Percentiles rank a stretch among this genome's conserved stretches.
Conservation (phyloP, 306 rosid species). For the Pterocarpus macrocarpus region DNA sequence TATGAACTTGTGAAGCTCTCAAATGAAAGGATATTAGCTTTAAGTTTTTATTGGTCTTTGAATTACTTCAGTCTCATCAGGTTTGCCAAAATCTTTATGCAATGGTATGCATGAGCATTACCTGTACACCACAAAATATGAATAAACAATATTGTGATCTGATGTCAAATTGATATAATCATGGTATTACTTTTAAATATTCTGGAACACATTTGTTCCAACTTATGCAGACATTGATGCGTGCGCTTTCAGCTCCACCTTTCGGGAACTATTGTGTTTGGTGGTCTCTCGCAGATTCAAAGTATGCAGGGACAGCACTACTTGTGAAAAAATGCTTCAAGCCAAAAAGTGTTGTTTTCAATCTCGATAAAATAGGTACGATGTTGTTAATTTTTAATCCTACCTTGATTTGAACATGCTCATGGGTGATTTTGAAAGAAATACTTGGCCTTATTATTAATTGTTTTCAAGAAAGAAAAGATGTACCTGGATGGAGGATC, state of each 20-base stretch:
- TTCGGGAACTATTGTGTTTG: slow-evolving; percentile 81
- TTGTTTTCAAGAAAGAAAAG: slow-evolving; percentile 3
- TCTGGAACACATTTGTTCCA: slow-evolving; percentile 31
- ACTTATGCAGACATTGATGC: slow-evolving; percentile 78
- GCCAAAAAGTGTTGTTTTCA: slow-evolving; percentile 78
- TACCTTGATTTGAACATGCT: slow-evolving; percentile 9
- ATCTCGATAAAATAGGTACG: slow-evolving; percentile 88
- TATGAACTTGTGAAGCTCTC: slow-evolving; percentile 7
- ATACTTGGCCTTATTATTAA: background rate
- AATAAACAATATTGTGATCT: background rate
- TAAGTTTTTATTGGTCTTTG: slow-evolving; percentile 16
- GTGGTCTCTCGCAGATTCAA: slow-evolving; percentile 99
- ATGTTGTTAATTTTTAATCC: background rate
- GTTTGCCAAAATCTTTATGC: slow-evolving; percentile 2
- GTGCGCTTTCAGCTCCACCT: slow-evolving; percentile 85
- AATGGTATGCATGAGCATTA: slow-evolving; percentile 12
- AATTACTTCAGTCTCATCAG: background rate
- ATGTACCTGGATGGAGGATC: background rate
- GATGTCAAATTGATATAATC: background rate
- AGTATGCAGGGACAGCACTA: slow-evolving; percentile 96
- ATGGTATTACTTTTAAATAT: slow-evolving; percentile 33
- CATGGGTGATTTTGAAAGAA: slow-evolving; percentile 27
- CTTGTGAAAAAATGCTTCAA: slow-evolving; percentile 85
- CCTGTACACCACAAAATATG: background rate
- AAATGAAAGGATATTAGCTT: slow-evolving; percentile 11